Evolutionary conservation across 176 grass and related monocot species (phyloP).

Genomic region (Oryza meridionalis): DNA sequence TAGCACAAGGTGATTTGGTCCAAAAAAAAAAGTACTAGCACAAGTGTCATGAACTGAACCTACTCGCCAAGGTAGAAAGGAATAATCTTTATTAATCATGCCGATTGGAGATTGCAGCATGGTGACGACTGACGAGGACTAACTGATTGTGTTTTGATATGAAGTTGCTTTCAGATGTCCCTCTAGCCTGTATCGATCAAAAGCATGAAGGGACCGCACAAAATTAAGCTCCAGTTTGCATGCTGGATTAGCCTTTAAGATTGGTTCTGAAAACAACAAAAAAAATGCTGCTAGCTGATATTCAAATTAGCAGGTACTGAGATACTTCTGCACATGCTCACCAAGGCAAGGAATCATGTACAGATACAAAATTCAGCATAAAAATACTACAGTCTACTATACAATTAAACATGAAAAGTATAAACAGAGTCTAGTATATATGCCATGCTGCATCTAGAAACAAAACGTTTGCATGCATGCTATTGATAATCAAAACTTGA

Average conservation of each 20-base stretch:
- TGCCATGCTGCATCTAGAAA: conserved; percentile 8
- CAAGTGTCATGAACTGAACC: conserved; percentile 9
- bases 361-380: not conserved
- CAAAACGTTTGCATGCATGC: conserved; percentile 1
- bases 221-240: conserved; percentile 19
- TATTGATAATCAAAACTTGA: conserved; percentile 1
- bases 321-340: not conserved
- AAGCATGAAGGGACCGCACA: not conserved
- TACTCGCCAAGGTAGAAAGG: not conserved
- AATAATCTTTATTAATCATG: conserved; percentile 25
- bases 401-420: not conserved
- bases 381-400: not conserved
- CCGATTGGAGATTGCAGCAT: not conserved
- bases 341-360: not conserved
- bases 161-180: conserved; percentile 22
- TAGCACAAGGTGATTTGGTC: no score
- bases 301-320: not conserved
- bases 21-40: not conserved
- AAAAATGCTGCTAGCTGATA: not conserved
- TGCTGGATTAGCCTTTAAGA: conserved; percentile 20
- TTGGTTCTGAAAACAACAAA: not conserved
- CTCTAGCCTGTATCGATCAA: not conserved
- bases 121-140: conserved; percentile 19
- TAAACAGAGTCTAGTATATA: not conserved
- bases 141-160: not conserved